phyloP scores from a whole-genome alignment of 345 rosid species.

The Cardamine occulta region DNA sequence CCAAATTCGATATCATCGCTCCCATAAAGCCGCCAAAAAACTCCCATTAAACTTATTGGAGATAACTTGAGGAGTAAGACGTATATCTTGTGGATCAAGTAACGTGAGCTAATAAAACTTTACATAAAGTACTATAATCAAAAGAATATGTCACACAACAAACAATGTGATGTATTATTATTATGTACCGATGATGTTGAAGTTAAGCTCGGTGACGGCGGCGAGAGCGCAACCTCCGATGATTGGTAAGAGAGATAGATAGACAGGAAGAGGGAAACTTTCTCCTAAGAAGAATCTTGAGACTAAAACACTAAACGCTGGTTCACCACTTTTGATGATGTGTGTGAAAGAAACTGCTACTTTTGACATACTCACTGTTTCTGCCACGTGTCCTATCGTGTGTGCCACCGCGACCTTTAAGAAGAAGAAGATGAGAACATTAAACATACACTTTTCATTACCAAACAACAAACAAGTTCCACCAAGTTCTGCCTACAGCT shows the following conservation, averaged over 20 bases:
- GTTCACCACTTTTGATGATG: constrained; percentile 96
- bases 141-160: not conserved
- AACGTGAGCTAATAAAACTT: too few relatives aligned
- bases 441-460: constrained; percentile 5
- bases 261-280: constrained; percentile 72
- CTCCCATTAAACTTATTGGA: too few relatives aligned
- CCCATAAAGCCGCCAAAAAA: constrained; percentile 82
- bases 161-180: not conserved
- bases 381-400: constrained; percentile 96
- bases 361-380: constrained; percentile 97
- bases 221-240: constrained; percentile 94
- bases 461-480: constrained; percentile 1
- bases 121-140: not conserved
- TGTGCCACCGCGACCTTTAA: constrained; percentile 92
- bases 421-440: not conserved
- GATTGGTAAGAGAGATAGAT: constrained; percentile 84
- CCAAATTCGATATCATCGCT: constrained; percentile 96
- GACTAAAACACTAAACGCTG: constrained; percentile 90
- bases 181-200: constrained; percentile 54
- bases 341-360: constrained; percentile 98
- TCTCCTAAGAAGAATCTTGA: constrained; percentile 79
- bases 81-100: too few relatives aligned
- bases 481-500: not conserved
- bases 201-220: constrained; percentile 90
- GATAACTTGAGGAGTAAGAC: too few relatives aligned